Base-by-base conservation (phyloP, 2,329 filamentous ascomycete species). In the Microthyrium microscopicum region DNA sequence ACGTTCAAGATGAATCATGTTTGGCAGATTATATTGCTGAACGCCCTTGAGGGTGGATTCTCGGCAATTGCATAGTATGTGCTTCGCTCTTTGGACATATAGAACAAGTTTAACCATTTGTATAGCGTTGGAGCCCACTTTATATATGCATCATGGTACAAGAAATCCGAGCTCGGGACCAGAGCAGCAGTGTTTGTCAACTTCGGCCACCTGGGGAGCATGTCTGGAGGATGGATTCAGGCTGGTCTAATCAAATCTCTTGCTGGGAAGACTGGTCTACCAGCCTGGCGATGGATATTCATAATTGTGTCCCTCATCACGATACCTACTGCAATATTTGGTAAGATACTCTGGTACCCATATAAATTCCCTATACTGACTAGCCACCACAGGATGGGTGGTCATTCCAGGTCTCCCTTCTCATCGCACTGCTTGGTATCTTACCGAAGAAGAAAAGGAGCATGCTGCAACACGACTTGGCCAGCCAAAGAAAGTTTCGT, bases 201-300 rank as follows among this genome's bases (percentile, higher is more conserved):
- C 1, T 59, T 59, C 28, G 57, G 57, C 0, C 55, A 60, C 30
- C 29, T 61, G 4, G 58, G 57, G 0, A 59, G 52, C 18, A 60
- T 61, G 55, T 51, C 57, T 1, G 57, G 57, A 3, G 56, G 57
- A 1, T 61, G 57, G 57, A 61, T 62, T 17, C 58, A 61, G 38
- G 57, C 57, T 1, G 57, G 51, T 3, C 38, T 61, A 17, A 40
- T 61, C 27, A 37, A 49, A 9, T 50, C 50, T 5, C 39, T 61
- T 2, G 48, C 51, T 17, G 55, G 52, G 2, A 50, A 49, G 21
- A 42, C 44, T 9, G 48, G 50, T 1, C 41, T 61, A 15, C 51
- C 56, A 8, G 55, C 57, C 0, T 61, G 57, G 57, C 45, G 56
- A 36, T 51, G 56, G 51, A 54, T 61, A 19, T 61, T 60, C 26